Evolutionary conservation across 1,139 yeast genomes (phyloP), one percentile per base, ranked within the genome.

Genomic region (Geotrichum europaeum): DNA sequence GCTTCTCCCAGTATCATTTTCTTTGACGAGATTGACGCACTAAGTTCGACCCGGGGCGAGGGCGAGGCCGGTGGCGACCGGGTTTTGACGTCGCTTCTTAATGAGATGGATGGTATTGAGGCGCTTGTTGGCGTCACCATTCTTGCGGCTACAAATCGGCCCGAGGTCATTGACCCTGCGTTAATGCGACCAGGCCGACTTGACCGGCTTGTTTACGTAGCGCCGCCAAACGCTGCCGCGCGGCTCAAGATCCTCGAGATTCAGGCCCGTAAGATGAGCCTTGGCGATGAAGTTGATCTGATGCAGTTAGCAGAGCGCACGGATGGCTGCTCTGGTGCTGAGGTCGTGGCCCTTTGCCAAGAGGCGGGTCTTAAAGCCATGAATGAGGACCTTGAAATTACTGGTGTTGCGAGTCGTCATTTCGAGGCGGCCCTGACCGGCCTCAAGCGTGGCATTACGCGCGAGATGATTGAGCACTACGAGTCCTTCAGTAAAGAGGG

Each of bases 301-400:
- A 76, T 86, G n/a, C 75, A 77, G 4, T 75, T 89, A n/a, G 89
- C 92, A 0, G 69, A 64, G 1, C 67, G 72, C 18, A 88, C 97
- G 0, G 94, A 87, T 0, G 98, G 98, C 0, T 91, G 96, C 69
- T 90, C 97, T 0, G 99, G 99, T 53, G 97, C 99, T 0, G 99
- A 94, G 72, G 91, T 94, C 43, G 96, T 92, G 0, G 80, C 91
- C 50, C 74, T 92, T 30, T 89, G 97, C 68, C 98, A 92, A 71
- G 98, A 94, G 72, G 97, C 98, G 0, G 99, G 99, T 1, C 76
- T 94, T 43, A 83, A 89, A 12, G 97, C 98, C 0, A 86, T 94
- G 63, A 89, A 89, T 85, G 97, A 89, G 67, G 76, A 87, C 65
- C 74, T 81, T 15, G 76, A 81, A 3, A 82, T 89, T 6, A 71